Evolutionary conservation across 495 filamentous ascomycete species (phyloP), one percentile per base, ranked within the genome.

Genomic region (Ramalina peruviana): DNA sequence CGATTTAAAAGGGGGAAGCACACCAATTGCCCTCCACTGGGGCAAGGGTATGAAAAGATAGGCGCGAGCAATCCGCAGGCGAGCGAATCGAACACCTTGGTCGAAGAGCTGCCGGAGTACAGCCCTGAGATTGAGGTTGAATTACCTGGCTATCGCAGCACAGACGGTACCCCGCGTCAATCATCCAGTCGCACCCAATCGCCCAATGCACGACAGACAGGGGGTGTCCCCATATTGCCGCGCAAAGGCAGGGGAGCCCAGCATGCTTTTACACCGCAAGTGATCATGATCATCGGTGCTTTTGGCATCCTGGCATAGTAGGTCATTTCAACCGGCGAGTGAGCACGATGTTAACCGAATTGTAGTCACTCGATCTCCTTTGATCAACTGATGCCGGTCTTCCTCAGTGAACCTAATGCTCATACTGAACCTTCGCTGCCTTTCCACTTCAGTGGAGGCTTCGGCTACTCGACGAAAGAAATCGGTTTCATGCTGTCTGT

Each of bases 281-380:
- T 97, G 43, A 61, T 93, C 44, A 67, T 86, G 40, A 85, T 85
- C 54, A 94, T 97, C 54, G 64, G 89, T 43, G 85, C 80, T 46
- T 94, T 92, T 58, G 93, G 92, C 36, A 86, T 98, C 58, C 73
- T 98, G 26, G 92, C 92, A 53, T 96, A 94, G 86, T 95, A 76
- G 78, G 88, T 83, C 38, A 26, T 9, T 44, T 41, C 37, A 20
- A 17, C 46, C 23, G 46, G 45, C 53, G 27, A 46, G 45, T 42
- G 43, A 45, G 9, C 20, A 19, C 26, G 11, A 10, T 7, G 12
- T 65, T 55, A 36, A 52, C 37, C 25, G 16, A 36, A 19, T 23
- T 68, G 73, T 66, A 95, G 88, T 45, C 83, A 87, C 58, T 85
- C 83, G 45, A 94, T 98, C 61, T 88, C 86, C 0, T 94, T 94